These are phyloP conservation scores for Linnemannia hyalina DNA, from an alignment of 192 early-diverging fungal species.

Conservation along the genomic window DNA sequence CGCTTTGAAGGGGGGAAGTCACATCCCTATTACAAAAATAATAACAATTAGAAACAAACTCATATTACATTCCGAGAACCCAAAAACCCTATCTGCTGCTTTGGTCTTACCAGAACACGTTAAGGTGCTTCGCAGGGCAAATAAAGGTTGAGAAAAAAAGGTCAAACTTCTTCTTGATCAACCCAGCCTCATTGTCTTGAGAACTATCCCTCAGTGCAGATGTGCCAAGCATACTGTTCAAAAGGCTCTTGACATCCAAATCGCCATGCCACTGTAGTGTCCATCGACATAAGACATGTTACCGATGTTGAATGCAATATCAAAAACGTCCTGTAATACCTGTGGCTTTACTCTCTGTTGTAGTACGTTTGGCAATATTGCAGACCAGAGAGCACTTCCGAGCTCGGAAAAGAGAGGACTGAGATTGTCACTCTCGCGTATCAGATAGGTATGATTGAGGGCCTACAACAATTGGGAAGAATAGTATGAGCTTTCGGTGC, in stretches of 20 bases:
- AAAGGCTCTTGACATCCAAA: not conserved
- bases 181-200: constrained; percentile 18
- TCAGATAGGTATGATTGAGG: constrained; percentile 3
- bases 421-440: constrained; percentile 5
- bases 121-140: constrained; percentile 7
- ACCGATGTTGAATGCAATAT: not conserved
- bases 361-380: not conserved
- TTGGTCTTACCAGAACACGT: constrained; percentile 14
- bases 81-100: not conserved
- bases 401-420: not conserved
- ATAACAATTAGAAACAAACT: constrained; percentile 5
- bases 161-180: constrained; percentile 8
- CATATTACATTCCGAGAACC: not conserved
- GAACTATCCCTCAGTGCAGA: constrained; percentile 11
- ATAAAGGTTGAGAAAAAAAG: constrained; percentile 12
- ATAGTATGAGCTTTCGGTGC: not conserved
- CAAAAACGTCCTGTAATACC: constrained; percentile 7
- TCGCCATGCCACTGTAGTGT: constrained; percentile 18
- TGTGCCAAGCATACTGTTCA: constrained; percentile 15
- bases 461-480: not conserved
- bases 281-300: constrained; percentile 12
- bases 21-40: constrained; percentile 14
- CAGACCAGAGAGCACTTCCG: constrained; percentile 2
- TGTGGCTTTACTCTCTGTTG: not conserved
- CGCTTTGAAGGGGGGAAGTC: constrained; percentile 13